Conservation (phyloP, 495 filamentous ascomycete species). For the Aspergillus sclerotiicarbonarius region DNA sequence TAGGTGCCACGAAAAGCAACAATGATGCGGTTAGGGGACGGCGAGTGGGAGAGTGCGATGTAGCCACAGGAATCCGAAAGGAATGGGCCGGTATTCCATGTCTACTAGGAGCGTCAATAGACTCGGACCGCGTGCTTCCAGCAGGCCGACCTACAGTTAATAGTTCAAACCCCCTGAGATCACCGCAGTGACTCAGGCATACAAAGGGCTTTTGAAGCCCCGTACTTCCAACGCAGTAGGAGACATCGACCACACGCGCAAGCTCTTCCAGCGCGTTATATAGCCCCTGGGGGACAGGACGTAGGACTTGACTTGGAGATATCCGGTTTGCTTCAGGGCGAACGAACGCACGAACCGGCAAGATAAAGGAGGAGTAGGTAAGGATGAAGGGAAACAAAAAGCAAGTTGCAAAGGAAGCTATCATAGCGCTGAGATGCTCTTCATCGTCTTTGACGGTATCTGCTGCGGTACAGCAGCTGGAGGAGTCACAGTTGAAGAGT, state of each 20-base stretch:
- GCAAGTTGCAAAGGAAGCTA: neutral
- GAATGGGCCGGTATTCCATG: slow-evolving; percentile 87
- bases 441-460: neutral
- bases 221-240: slow-evolving; percentile 89
- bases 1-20: slow-evolving; percentile 97
- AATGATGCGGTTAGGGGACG: slow-evolving; percentile 62
- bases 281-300: slow-evolving; percentile 56
- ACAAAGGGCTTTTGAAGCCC: slow-evolving; percentile 79
- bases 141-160: slow-evolving; percentile 49
- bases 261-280: slow-evolving; percentile 83
- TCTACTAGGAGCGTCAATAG: slow-evolving; percentile 35
- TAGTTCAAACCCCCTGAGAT: slow-evolving; percentile 77
- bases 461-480: neutral
- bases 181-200: slow-evolving; percentile 77
- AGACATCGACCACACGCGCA: slow-evolving; percentile 85
- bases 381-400: slow-evolving; percentile 2
- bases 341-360: slow-evolving; percentile 1
- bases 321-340: neutral
- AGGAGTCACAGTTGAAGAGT: slow-evolving; percentile 1
- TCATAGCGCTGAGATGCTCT: neutral
- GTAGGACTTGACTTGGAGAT: slow-evolving; percentile 12
- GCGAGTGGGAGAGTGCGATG: slow-evolving; percentile 76
- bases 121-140: neutral
- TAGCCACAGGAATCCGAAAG: slow-evolving; percentile 93
- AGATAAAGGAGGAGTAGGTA: slow-evolving; percentile 2